These are phyloP conservation scores for Aleurites moluccanus DNA, from an alignment of 441 rosid species.

Conservation along the genomic window DNA sequence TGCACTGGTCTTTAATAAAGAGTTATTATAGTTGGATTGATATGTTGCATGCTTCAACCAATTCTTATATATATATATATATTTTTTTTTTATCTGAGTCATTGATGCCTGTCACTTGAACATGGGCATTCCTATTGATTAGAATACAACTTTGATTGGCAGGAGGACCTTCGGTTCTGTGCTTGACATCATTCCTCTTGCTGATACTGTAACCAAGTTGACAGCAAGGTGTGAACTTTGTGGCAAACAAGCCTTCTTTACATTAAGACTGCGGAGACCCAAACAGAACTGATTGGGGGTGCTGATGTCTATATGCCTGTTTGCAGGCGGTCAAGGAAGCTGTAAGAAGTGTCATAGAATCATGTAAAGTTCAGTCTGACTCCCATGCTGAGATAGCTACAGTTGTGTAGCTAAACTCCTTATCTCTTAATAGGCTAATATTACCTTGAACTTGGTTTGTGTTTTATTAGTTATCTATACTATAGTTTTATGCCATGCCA, in stretches of 20 bases:
- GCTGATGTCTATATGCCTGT: slow-evolving; percentile 85
- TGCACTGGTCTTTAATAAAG: neutral
- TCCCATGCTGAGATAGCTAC: slow-evolving; percentile 30
- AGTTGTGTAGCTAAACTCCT: slow-evolving; percentile 14
- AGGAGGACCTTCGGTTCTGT: slow-evolving; percentile 84
- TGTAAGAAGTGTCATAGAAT: slow-evolving; percentile 33
- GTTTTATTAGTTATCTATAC: neutral
- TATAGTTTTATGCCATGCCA: neutral
- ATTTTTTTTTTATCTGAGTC: neutral
- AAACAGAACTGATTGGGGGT: slow-evolving; percentile 79
- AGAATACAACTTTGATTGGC: slow-evolving; percentile 11
- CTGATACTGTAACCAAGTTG: slow-evolving; percentile 74
- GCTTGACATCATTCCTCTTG: slow-evolving; percentile 77
- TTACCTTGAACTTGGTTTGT: neutral
- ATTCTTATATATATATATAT: too few relatives aligned
- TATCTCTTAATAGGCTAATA: neutral
- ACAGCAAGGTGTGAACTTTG: slow-evolving; percentile 82
- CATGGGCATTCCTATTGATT: neutral
- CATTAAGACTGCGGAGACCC: slow-evolving; percentile 56
- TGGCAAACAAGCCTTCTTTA: slow-evolving; percentile 70
- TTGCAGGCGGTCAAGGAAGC: slow-evolving; percentile 62
- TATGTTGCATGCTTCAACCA: neutral
- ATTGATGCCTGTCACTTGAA: neutral
- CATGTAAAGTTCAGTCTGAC: slow-evolving; percentile 31
- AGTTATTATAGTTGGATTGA: neutral